These are phyloP conservation scores for Pythium phragmitis DNA, from an alignment of 352 stramenopile genomes.

Conservation along the genomic window DNA sequence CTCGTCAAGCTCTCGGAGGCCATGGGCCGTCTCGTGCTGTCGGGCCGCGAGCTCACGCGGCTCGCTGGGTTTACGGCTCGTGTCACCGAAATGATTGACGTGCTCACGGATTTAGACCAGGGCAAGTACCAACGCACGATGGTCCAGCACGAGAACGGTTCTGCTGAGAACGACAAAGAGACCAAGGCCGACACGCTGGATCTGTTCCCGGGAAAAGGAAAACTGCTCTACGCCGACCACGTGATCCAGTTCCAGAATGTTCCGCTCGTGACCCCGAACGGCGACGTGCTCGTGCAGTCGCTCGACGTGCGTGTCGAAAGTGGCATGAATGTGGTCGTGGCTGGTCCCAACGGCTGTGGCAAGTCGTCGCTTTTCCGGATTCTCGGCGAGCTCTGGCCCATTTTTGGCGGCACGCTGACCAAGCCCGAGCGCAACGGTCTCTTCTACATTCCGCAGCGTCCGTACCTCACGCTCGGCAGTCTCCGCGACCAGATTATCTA, in stretches of 20 bases:
- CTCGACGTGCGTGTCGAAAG: slow-evolving; percentile 83
- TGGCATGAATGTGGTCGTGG: slow-evolving; percentile 89
- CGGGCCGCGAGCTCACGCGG: slow-evolving; percentile 78
- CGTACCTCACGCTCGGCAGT: slow-evolving; percentile 84
- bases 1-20: slow-evolving; percentile 84
- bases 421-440: slow-evolving; percentile 79
- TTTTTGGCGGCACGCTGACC: slow-evolving; percentile 73
- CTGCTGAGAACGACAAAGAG: slow-evolving; percentile 23
- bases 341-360: slow-evolving; percentile 79
- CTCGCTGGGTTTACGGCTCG: slow-evolving; percentile 78
- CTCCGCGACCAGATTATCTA: slow-evolving; percentile 91
- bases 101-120: slow-evolving; percentile 60
- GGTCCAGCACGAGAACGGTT: slow-evolving; percentile 38
- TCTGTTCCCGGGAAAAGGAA: slow-evolving; percentile 61
- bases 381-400: slow-evolving; percentile 85
- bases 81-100: slow-evolving; percentile 80
- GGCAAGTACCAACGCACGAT: slow-evolving; percentile 78
- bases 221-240: slow-evolving; percentile 53
- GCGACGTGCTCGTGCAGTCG: slow-evolving; percentile 81
- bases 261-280: slow-evolving; percentile 86
- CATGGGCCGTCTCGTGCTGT: slow-evolving; percentile 84
- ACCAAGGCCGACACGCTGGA: slow-evolving; percentile 49
- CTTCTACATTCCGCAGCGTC: slow-evolving; percentile 91
- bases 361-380: slow-evolving; percentile 90
- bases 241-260: slow-evolving; percentile 89